Conservation (phyloP, 2,329 filamentous ascomycete species). For the Hypoxylon sp. region DNA sequence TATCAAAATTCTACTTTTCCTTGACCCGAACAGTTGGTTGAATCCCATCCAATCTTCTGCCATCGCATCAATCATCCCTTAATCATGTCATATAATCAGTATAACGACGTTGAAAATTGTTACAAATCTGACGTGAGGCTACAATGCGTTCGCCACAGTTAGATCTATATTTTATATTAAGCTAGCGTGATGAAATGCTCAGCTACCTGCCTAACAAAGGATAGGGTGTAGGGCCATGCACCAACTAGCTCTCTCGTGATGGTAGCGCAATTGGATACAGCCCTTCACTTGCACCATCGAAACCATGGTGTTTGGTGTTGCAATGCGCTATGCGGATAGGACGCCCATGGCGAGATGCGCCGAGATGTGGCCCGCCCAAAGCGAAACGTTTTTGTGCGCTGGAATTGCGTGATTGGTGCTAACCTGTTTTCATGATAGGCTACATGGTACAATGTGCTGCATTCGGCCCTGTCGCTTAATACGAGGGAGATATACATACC, state of each 20-base stretch:
- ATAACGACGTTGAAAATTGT: slow-evolving; percentile 1
- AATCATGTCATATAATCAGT: slow-evolving; percentile 20
- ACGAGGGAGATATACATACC: slow-evolving; percentile 5
- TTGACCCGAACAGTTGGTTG: background rate
- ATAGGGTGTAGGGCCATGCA: background rate
- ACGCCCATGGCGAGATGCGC: slow-evolving; percentile 14
- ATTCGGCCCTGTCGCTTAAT: slow-evolving; percentile 11
- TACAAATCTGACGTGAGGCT: slow-evolving; percentile 5
- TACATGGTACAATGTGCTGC: slow-evolving; percentile 17
- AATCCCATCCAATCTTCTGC: slow-evolving; percentile 2
- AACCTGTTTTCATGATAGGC: slow-evolving; percentile 26
- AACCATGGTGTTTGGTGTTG: background rate
- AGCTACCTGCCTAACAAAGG: slow-evolving; percentile 23
- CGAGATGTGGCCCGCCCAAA: slow-evolving; percentile 20
- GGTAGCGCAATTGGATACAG: slow-evolving; percentile 12
- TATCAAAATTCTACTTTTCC: background rate
- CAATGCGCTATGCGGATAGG: slow-evolving; percentile 6
- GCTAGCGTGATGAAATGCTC: slow-evolving; percentile 6
- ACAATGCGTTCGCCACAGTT: background rate
- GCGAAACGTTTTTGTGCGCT: slow-evolving; percentile 33
- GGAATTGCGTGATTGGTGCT: slow-evolving; percentile 43
- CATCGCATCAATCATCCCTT: slow-evolving; percentile 21
- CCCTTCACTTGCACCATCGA: slow-evolving; percentile 10
- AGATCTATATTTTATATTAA: background rate
- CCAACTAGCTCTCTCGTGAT: background rate